A percentile compares a stretch with the other conserved stretches of the same genome.
phyloP scores from a whole-genome alignment of 1,139 yeast species.

The Eremothecium coryli region DNA sequence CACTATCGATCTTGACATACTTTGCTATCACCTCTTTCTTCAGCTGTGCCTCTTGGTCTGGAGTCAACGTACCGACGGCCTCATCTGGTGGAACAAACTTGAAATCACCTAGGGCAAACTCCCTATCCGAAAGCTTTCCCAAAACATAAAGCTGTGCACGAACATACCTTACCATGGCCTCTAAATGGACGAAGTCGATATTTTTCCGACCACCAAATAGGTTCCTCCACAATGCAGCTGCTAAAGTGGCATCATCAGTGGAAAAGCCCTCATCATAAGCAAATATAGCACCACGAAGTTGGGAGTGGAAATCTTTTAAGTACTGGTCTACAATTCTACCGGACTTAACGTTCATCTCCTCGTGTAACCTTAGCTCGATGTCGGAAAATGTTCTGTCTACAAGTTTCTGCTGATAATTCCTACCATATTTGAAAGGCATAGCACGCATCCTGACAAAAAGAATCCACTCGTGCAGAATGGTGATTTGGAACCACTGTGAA shows the following conservation, averaged over 20 bases:
- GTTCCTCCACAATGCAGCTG: slow-evolving; percentile 87
- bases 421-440: slow-evolving; percentile 82
- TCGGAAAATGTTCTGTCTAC: slow-evolving; percentile 85
- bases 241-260: slow-evolving; percentile 75
- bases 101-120: slow-evolving; percentile 85
- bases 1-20: slow-evolving; percentile 37
- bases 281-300: slow-evolving; percentile 78
- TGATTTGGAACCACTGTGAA: slow-evolving; percentile 91
- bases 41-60: slow-evolving; percentile 46
- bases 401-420: slow-evolving; percentile 83
- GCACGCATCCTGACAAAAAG: slow-evolving; percentile 91
- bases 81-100: slow-evolving; percentile 78
- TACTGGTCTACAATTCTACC: slow-evolving; percentile 78
- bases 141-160: slow-evolving; percentile 83
- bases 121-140: slow-evolving; percentile 78
- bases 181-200: slow-evolving; percentile 74
- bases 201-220: slow-evolving; percentile 78
- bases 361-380: slow-evolving; percentile 74
- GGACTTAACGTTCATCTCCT: slow-evolving; percentile 78
- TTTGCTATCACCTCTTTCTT: slow-evolving; percentile 34
- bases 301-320: slow-evolving; percentile 83
- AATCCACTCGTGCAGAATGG: slow-evolving; percentile 88
- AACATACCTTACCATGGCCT: slow-evolving; percentile 78
- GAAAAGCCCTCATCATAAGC: slow-evolving; percentile 90
- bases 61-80: slow-evolving; percentile 62